Percentiles rank a stretch among this genome's conserved stretches.
Evolutionary conservation across 2,329 filamentous ascomycete species (phyloP).

Genomic region (Claviceps monticola): DNA sequence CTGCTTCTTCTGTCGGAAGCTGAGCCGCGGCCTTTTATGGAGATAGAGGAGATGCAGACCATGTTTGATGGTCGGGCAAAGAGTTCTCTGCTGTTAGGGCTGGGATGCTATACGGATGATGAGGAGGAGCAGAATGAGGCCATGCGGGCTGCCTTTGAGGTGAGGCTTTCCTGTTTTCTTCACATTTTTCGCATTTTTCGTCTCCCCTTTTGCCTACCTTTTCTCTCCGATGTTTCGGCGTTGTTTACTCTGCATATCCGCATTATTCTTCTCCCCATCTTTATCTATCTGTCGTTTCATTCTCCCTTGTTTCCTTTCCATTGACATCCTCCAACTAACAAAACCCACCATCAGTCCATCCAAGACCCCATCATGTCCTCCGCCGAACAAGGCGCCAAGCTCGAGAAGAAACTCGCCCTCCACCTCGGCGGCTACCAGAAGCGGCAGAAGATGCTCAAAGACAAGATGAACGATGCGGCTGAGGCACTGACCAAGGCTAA

Average conservation of each 20-base stretch:
- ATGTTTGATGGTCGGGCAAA: constrained; percentile 39
- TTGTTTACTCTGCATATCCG: too few species aligned
- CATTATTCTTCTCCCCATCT: not conserved
- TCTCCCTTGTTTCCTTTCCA: not conserved
- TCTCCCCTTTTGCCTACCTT: not conserved
- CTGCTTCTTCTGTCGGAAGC: constrained; percentile 63
- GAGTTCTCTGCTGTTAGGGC: constrained; percentile 55
- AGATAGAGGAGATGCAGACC: constrained; percentile 36
- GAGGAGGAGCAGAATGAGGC: constrained; percentile 51
- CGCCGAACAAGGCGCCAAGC: constrained; percentile 69
- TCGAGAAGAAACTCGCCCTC: constrained; percentile 84
- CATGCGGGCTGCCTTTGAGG: constrained; percentile 61
- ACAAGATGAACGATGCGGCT: constrained; percentile 66
- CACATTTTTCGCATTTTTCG: too few species aligned
- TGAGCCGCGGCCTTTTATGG: constrained; percentile 32
- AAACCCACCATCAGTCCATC: constrained; percentile 36
- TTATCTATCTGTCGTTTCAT: not conserved
- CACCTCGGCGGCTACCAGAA: constrained; percentile 85
- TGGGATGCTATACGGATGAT: constrained; percentile 68
- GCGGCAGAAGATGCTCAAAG: constrained; percentile 63
- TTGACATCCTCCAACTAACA: not conserved
- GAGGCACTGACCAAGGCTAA: constrained; percentile 61
- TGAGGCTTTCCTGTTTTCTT: constrained; percentile 24
- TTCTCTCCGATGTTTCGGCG: not conserved
- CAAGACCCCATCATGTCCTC: constrained; percentile 60